Evolutionary conservation across 345 rosid genomes (phyloP).

Genomic region (Passiflora organensis): DNA sequence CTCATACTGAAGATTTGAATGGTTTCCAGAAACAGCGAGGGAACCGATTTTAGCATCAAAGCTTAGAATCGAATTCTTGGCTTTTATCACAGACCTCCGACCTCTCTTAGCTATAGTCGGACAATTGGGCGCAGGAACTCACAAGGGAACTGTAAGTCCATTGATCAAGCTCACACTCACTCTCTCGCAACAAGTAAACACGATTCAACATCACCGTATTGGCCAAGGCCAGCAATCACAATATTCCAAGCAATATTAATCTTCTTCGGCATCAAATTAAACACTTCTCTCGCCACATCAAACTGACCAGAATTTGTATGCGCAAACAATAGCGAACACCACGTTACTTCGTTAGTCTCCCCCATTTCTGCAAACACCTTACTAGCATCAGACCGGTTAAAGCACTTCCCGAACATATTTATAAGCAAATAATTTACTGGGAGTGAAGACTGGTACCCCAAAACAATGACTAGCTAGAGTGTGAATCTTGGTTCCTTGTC

Average conservation of each 20-base stretch:
- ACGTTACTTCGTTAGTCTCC: conserved; percentile 57
- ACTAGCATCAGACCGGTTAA: conserved; percentile 36
- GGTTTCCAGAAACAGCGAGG: conserved; percentile 41
- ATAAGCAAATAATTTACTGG: conserved; percentile 64
- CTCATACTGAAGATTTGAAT: conserved; percentile 39
- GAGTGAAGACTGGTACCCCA: conserved; percentile 36
- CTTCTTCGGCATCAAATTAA: conserved; percentile 46
- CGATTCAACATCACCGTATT: conserved; percentile 37
- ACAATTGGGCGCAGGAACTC: conserved; percentile 48
- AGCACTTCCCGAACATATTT: conserved; percentile 80
- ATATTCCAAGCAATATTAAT: conserved; percentile 68
- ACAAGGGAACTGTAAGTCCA: conserved; percentile 70
- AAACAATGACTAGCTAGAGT: conserved; percentile 37
- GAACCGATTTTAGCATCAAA: conserved; percentile 59
- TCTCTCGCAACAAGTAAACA: too few species aligned
- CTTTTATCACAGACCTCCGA: conserved; percentile 61
- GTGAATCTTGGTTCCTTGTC: conserved; percentile 44
- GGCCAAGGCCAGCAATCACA: conserved; percentile 58
- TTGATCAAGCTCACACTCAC: conserved; percentile 26
- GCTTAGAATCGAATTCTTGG: conserved; percentile 56
- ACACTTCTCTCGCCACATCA: conserved; percentile 34
- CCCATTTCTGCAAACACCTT: conserved; percentile 51
- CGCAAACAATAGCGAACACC: conserved; percentile 82
- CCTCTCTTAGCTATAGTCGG: conserved; percentile 54
- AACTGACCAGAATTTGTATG: conserved; percentile 40